These are phyloP conservation scores for Syncephalis plumigaleata DNA, from an alignment of 371 early-diverging fungal genomes.

Conservation along the genomic window DNA sequence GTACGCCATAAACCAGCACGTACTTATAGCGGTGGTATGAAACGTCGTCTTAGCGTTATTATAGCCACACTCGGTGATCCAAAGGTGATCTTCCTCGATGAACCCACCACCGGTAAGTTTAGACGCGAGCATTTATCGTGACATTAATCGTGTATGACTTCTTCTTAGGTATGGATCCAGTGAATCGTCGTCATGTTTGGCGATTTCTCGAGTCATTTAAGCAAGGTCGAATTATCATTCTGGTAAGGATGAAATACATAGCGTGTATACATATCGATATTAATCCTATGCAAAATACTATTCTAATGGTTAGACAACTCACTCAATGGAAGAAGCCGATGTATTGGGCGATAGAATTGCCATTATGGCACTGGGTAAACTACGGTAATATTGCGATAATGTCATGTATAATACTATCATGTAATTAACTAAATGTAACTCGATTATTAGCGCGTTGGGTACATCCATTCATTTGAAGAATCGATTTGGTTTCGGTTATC, in stretches of 20 bases:
- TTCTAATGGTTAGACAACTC: slow-evolving; percentile 52
- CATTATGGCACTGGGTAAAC: slow-evolving; percentile 47
- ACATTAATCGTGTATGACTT: no score
- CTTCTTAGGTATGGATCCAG: slow-evolving; percentile 52
- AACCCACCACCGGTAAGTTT: slow-evolving; percentile 38
- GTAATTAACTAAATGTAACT: no score
- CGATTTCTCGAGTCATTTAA: slow-evolving; percentile 51
- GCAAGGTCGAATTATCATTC: slow-evolving; percentile 38
- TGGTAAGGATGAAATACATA: slow-evolving; percentile 19
- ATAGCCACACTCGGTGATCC: slow-evolving; percentile 62
- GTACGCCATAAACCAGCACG: slow-evolving; percentile 19
- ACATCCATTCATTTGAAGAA: slow-evolving; percentile 42
- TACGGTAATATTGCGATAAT: slow-evolving; percentile 10
- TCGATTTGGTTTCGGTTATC: slow-evolving; percentile 46
- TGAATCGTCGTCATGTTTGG: slow-evolving; percentile 57
- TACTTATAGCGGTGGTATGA: slow-evolving; percentile 55
- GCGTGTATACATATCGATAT: no score
- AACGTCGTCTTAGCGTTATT: slow-evolving; percentile 51
- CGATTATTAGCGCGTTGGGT: slow-evolving; percentile 35
- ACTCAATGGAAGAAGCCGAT: slow-evolving; percentile 63
- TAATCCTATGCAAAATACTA: no score
- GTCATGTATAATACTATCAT: no score
- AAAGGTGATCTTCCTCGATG: slow-evolving; percentile 54
- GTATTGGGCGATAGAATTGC: slow-evolving; percentile 40
- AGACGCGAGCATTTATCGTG: no score